These are phyloP conservation scores for Petasospora rhodanensis DNA, from an alignment of 1,139 yeast species.

Conservation along the genomic window DNA sequence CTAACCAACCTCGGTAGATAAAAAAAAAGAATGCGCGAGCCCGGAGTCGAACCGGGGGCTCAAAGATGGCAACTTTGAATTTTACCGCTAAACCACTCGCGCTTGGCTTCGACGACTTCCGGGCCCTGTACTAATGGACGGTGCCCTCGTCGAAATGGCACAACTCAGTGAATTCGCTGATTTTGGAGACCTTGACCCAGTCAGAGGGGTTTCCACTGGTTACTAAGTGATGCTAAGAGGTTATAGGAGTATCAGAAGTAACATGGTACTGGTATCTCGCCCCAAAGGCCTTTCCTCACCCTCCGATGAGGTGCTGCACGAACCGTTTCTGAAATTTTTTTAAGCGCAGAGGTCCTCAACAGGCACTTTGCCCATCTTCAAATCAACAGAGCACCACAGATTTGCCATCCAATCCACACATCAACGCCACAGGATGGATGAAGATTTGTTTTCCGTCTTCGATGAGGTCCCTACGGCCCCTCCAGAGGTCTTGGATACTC, in stretches of 20 bases:
- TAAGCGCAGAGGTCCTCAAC: neutral
- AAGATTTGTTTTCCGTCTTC: conserved; percentile 68
- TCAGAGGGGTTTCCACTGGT: too few species aligned
- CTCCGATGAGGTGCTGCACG: conserved; percentile 4
- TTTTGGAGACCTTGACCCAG: too few species aligned
- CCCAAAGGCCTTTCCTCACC: neutral
- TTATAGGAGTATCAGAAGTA: too few species aligned
- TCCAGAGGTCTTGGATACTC: too few species aligned
- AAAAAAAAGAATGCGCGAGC: conserved; percentile 24
- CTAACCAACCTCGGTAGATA: too few species aligned
- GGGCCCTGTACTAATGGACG: too few species aligned
- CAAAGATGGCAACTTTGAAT: conserved; percentile 49
- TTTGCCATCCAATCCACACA: too few species aligned
- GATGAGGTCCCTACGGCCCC: conserved; percentile 48
- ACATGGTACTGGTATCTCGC: too few species aligned
- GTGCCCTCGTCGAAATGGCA: neutral
- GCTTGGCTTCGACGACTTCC: neutral
- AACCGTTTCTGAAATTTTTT: conserved; percentile 3
- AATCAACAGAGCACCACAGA: too few species aligned
- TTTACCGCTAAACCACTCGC: conserved; percentile 46
- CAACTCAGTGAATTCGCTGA: too few species aligned
- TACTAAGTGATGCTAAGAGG: too few species aligned
- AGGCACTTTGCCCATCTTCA: neutral
- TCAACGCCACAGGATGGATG: conserved; percentile 25
- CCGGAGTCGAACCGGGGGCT: conserved; percentile 56